Base-by-base conservation (phyloP, 1,284 basidiomycete species). In the Microbotryomycetes sp. region DNA sequence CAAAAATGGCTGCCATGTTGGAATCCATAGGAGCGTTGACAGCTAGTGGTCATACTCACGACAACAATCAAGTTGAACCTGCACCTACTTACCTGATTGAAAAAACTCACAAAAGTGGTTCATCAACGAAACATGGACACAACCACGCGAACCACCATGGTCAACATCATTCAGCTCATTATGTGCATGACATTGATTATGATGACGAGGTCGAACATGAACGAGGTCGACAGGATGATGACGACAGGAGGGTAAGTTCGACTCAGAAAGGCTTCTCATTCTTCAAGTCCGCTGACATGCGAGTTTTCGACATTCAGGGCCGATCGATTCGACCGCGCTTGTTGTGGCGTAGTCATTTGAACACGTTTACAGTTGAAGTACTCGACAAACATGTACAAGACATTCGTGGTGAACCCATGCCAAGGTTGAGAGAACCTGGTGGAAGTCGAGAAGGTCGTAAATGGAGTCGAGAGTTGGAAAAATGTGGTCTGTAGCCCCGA, bases 401-500 rank as follows among this genome's bases (percentile, higher is more conserved):
- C n/a, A 28, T 28, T 19, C 30, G 30, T 4, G n/a, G 26, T n/a
- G 30, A 15, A 30, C 25, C 25, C 25, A 28, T 52, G 50, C 50
- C 50, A 29, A 52, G 28, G 26, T 29, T 52, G 50, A 52, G 36
- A 42, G 36, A 52, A 30, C 25, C 25, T 30, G n/a, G 30, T 5
- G 57, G 62, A 47, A 61, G 59, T 32, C 46, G 49, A 14, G 65
- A 61, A 22, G 65, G 65, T 5, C 56, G 57, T 29, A 57, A 46
- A 46, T 66, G 65, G 65, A 64, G 62, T 23, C 56, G 57, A 22
- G 56, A 58, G n/a, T 52, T 66, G 14, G 65, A 66, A 30, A 49
- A 54, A 31, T 59, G 62, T 45, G 65, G 65, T 12, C 54, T 66
- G 4, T 66, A 45, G 57, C 6, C 28, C 3, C 1, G 16, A 4